Evolutionary conservation across 2,329 filamentous ascomycete species (phyloP).

Genomic region (Cercospora zeae-maydis): DNA sequence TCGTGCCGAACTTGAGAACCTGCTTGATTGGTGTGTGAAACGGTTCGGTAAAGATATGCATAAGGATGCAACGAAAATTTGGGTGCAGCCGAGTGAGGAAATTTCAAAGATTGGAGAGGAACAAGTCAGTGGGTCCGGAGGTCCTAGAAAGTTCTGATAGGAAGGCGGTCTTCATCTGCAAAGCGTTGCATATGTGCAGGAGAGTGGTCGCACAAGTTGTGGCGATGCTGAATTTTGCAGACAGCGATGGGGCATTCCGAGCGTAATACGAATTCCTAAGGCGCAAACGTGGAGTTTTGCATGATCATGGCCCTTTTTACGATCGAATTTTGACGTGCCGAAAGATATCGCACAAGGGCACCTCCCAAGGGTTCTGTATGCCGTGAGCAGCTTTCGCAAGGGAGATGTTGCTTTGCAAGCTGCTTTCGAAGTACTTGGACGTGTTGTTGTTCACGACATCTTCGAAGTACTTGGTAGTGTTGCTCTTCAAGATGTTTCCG

Average conservation of each 20-base stretch:
- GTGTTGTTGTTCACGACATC: too few species aligned
- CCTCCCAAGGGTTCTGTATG: not conserved
- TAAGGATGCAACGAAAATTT: constrained; percentile 45
- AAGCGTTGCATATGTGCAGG: not conserved
- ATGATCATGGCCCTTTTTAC: not conserved
- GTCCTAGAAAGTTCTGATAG: constrained; percentile 46
- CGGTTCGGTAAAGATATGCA: constrained; percentile 45
- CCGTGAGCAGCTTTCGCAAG: not conserved
- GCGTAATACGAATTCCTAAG: not conserved
- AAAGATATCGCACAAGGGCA: not conserved
- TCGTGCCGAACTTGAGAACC: constrained; percentile 40
- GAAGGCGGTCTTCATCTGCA: not conserved
- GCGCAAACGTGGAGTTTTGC: not conserved
- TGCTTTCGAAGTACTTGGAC: not conserved
- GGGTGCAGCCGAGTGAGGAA: constrained; percentile 43
- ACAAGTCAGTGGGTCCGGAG: constrained; percentile 46
- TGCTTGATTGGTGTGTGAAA: constrained; percentile 44
- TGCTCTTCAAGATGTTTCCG: not conserved
- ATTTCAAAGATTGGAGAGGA: constrained; percentile 40
- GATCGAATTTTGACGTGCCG: not conserved
- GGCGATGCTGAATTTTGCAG: not conserved
- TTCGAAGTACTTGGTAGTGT: too few species aligned
- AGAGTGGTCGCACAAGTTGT: not conserved
- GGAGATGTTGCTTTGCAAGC: not conserved
- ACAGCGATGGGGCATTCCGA: not conserved